phyloP scores from a whole-genome alignment of 306 rosid species.

The Vigna trinervia region DNA sequence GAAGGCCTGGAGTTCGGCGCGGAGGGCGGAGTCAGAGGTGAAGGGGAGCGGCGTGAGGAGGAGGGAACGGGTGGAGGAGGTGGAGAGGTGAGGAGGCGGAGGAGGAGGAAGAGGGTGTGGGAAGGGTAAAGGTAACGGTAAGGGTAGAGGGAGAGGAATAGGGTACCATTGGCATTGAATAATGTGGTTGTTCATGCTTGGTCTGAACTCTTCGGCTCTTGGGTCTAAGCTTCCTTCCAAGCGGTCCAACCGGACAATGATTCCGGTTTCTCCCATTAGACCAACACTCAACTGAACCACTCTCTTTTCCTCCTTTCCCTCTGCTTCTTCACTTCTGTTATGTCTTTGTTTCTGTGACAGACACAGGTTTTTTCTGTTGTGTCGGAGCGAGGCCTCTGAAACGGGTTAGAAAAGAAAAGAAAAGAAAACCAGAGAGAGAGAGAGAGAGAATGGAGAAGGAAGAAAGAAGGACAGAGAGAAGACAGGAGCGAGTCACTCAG shows the following conservation, averaged over 20 bases:
- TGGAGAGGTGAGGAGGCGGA: not conserved
- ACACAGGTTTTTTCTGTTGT: not conserved
- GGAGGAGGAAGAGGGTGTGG: not conserved
- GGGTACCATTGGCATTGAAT: not conserved
- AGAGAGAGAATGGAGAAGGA: not conserved
- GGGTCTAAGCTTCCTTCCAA: constrained; percentile 1
- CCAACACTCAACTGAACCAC: not conserved
- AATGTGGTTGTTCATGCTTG: not conserved
- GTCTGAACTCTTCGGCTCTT: constrained; percentile 1
- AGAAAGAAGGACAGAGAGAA: not conserved
- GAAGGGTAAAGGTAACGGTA: not conserved
- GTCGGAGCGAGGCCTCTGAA: no score
- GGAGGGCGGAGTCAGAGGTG: not conserved
- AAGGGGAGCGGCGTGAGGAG: not conserved
- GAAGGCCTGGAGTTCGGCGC: not conserved
- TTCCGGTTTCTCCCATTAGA: constrained; percentile 4
- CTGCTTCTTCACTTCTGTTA: no score
- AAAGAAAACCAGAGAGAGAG: not conserved
- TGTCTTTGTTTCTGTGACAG: not conserved
- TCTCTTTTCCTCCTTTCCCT: no score
- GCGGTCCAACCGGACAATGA: not conserved
- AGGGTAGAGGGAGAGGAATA: not conserved
- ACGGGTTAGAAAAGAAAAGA: not conserved
- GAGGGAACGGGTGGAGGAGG: constrained; percentile 11
- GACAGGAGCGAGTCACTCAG: not conserved